These are phyloP conservation scores for Bisporella sp. DNA, from an alignment of 2,329 filamentous ascomycete species.

Conservation along the genomic window DNA sequence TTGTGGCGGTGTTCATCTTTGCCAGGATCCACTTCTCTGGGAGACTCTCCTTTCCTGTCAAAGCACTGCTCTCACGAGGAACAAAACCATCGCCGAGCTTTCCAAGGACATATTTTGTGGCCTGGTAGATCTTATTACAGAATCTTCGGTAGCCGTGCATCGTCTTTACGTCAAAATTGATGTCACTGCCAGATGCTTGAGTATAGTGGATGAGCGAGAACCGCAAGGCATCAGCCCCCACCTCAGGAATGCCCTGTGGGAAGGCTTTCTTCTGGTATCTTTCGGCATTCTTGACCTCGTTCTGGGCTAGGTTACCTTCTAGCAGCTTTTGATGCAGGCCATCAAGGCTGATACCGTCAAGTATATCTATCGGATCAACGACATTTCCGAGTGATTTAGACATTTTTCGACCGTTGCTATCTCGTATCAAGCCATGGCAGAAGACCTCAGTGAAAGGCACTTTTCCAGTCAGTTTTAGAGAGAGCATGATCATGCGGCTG, in stretches of 20 bases:
- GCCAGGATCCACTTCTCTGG: conserved; percentile 67
- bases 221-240: conserved; percentile 83
- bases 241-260: conserved; percentile 89
- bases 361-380: conserved; percentile 89
- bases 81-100: conserved; percentile 62
- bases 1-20: conserved; percentile 67
- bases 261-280: conserved; percentile 94
- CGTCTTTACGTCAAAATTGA: conserved; percentile 52
- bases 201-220: conserved; percentile 87
- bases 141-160: conserved; percentile 92
- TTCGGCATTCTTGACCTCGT: conserved; percentile 75
- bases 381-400: conserved; percentile 94
- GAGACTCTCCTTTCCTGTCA: conserved; percentile 55
- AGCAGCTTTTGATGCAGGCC: conserved; percentile 74
- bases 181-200: conserved; percentile 71
- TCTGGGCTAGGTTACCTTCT: conserved; percentile 74
- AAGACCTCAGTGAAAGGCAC: conserved; percentile 93
- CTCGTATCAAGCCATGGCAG: conserved; percentile 87
- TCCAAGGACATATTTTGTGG: conserved; percentile 87
- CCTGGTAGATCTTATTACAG: conserved; percentile 97
- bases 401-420: conserved; percentile 95
- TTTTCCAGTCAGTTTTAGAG: conserved; percentile 83
- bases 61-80: conserved; percentile 44
- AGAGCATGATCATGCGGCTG: conserved; percentile 87
- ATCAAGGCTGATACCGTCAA: conserved; percentile 75